Base-by-base conservation (phyloP, 2,329 filamentous ascomycete genomes). In the Elsinoe arachidis region DNA sequence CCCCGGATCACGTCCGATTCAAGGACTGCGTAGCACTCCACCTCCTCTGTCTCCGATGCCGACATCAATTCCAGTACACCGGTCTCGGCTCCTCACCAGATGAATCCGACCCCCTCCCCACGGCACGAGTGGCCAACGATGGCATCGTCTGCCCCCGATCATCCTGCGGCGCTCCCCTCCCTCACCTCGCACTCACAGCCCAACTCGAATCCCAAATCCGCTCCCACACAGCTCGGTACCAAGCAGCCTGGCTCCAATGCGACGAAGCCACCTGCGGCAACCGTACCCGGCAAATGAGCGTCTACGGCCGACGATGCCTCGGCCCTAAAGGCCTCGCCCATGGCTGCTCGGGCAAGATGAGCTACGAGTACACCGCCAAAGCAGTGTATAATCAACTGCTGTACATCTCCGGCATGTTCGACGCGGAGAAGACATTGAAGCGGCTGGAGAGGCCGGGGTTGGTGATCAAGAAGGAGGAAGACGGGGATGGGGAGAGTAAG, bases 341-440 rank as follows among this genome's bases (percentile, higher is more conserved):
- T 57, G 91, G 90, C 57, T 99, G 93, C 70, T 76, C 85, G 3
- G 93, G 93, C 17, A 83, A 83, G 52, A 97, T 99, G 91, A 77
- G 81, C 19, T 96, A 91, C 69, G 90, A 95, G 73, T 86, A 88
- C 67, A 79, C 81, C 0, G 93, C 97, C 74, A 92, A 93, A 73
- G 86, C 87, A 66, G 80, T 97, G 59, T 97, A 96, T 75, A 97
- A 95, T 71, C 93, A 99, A 73, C 78, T 99, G 39, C 75, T 97
- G 56, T 99, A 96, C 74, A 87, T 91, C 69, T 81, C 87, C 30
- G 80, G 80, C 51, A 73, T 97, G 57, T 99, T 90, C 78, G 91
- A 99, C 71, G 87, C 95, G 2, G 91, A 97, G 61, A 90, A 88
- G 73, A 87, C 87, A 12, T 82, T 82, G 62, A 68, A 70, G 17